phyloP scores from a whole-genome alignment of 2,329 filamentous ascomycete genomes.

The Exophiala viscosa region DNA sequence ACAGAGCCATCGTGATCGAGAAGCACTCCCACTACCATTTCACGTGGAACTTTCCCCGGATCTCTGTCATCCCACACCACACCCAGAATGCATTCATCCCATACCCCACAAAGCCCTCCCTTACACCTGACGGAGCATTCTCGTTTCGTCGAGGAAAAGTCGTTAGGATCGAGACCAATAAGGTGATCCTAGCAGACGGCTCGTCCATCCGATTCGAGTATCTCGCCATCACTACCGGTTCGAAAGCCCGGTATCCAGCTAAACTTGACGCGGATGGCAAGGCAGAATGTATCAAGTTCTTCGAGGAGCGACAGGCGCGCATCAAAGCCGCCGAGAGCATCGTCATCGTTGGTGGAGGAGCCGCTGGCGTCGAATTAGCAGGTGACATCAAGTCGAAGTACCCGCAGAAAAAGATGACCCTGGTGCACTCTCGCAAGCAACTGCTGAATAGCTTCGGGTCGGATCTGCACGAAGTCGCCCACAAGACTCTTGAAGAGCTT shows the following conservation, averaged over 20 bases:
- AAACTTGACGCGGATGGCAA: slow-evolving; percentile 11
- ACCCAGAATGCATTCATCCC: slow-evolving; percentile 61
- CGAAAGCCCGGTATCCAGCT: slow-evolving; percentile 28
- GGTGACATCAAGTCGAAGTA: slow-evolving; percentile 49
- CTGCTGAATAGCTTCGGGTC: slow-evolving; percentile 25
- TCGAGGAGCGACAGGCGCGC: slow-evolving; percentile 28
- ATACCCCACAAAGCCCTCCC: slow-evolving; percentile 45
- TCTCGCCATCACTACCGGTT: slow-evolving; percentile 56
- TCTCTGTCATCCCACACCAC: slow-evolving; percentile 53
- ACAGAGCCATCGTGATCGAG: slow-evolving; percentile 55
- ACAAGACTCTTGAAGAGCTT: slow-evolving; percentile 21
- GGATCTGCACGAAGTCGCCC: slow-evolving; percentile 17
- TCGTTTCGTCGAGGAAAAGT: slow-evolving; percentile 45
- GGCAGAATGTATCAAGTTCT: slow-evolving; percentile 13
- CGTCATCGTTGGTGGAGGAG: slow-evolving; percentile 46
- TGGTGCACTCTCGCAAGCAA: slow-evolving; percentile 46
- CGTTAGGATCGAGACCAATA: slow-evolving; percentile 34
- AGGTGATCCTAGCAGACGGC: slow-evolving; percentile 42
- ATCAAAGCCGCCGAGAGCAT: slow-evolving; percentile 46
- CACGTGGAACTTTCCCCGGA: slow-evolving; percentile 58
- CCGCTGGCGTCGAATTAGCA: slow-evolving; percentile 51
- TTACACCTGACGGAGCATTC: slow-evolving; percentile 35
- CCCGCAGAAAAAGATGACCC: slow-evolving; percentile 45
- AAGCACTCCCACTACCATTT: slow-evolving; percentile 60
- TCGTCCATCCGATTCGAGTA: slow-evolving; percentile 51